Conservation (phyloP, 2,329 filamentous ascomycete species). For the Xylariaceae sp. region DNA sequence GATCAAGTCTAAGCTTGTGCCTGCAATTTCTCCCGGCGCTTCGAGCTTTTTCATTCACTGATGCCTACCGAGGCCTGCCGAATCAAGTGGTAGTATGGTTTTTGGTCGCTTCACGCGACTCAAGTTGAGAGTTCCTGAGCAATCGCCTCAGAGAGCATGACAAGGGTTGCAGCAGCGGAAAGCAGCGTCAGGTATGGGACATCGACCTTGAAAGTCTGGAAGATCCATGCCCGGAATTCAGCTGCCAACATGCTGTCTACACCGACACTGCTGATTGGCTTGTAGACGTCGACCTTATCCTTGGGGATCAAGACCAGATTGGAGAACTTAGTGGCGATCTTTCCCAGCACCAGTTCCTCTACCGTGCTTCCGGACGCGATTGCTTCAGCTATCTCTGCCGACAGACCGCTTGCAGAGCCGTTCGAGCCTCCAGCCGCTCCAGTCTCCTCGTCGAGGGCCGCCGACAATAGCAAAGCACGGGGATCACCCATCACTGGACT, state of each 20-base stretch:
- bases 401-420: neutral
- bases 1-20: too few species aligned
- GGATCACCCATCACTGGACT: slow-evolving; percentile 8
- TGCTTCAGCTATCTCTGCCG: neutral
- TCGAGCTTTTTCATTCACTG: too few species aligned
- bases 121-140: too few species aligned
- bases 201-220: slow-evolving; percentile 28
- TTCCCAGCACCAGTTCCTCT: neutral
- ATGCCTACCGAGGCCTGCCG: too few species aligned
- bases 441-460: neutral
- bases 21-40: too few species aligned
- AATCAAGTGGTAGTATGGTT: too few species aligned
- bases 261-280: slow-evolving; percentile 22
- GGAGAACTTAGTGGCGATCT: slow-evolving; percentile 5
- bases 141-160: too few species aligned
- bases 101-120: too few species aligned
- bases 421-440: too few species aligned
- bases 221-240: slow-evolving; percentile 33
- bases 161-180: too few species aligned
- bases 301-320: slow-evolving; percentile 11
- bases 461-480: slow-evolving; percentile 1
- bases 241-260: slow-evolving; percentile 33
- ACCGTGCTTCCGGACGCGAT: neutral
- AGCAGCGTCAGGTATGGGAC: slow-evolving; percentile 15
- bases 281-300: slow-evolving; percentile 11